Evolutionary conservation across 352 stramenopile genomes (phyloP), one percentile per base, ranked within the genome.

Genomic region (Aphanomyces stellatus): DNA sequence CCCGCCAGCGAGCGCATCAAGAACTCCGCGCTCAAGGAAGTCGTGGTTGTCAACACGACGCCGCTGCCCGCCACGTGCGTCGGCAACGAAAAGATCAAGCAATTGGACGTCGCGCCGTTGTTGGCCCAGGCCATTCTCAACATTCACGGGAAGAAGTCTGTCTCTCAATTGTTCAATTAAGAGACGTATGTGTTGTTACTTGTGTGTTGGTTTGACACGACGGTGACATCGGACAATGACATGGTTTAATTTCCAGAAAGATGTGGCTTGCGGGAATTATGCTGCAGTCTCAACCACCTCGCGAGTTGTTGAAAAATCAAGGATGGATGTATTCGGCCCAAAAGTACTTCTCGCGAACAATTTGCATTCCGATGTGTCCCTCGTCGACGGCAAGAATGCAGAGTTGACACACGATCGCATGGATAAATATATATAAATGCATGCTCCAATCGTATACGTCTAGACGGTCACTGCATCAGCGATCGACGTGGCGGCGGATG

Each of bases 131-230:
- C 97, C n/a, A 99, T 99, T 74, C 96, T 97, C 79, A 99, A 99
- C 80, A 99, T 99, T 77, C 97, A 99, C 83, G 89, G 96, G 74
- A 99, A 99, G 80, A 98, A 99, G 82, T 99, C 94, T 72, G 97
- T 99, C 65, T 99, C 97, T 35, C 97, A 98, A 74, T 88, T 99
- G 31, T 99, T 99, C 81, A 98, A 99, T 76, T 99, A 98, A 59
- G 24, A n/a, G n/a, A n/a, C 22, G 13, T 24, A 22, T 27, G 37
- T 46, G 2, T 46, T 46, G 13, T 46, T 11, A 37, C 11, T 56
- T 17, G 11, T 35, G 49, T n/a, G n/a, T n/a, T n/a, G n/a, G n/a
- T n/a, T n/a, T n/a, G n/a, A n/a, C n/a, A n/a, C n/a, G n/a, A n/a
- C n/a, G n/a, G n/a, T n/a, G n/a, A n/a, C n/a, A n/a, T n/a, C n/a